These are phyloP conservation scores for Myotisia sp. DNA, from an alignment of 2,329 filamentous ascomycete species.

Conservation along the genomic window DNA sequence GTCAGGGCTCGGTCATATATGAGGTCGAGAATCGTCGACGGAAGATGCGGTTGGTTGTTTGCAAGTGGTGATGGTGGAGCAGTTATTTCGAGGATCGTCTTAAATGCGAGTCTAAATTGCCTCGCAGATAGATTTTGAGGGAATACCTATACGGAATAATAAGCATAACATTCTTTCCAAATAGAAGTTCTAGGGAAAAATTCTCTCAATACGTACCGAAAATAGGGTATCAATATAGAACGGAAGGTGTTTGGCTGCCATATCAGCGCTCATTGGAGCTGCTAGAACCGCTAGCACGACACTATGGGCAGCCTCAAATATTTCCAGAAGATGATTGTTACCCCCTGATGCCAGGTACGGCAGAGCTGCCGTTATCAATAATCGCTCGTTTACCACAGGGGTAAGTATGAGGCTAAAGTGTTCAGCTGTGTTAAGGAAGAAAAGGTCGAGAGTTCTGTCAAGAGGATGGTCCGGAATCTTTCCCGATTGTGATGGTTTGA, in stretches of 20 bases:
- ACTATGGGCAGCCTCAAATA: constrained; percentile 84
- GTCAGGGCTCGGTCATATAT: constrained; percentile 50
- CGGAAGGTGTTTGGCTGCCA: constrained; percentile 59
- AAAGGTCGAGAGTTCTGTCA: constrained; percentile 63
- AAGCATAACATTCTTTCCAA: neutral
- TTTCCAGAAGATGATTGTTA: constrained; percentile 44
- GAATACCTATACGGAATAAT: constrained; percentile 42
- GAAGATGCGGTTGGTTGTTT: constrained; percentile 59
- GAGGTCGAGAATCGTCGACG: constrained; percentile 67
- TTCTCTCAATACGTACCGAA: constrained; percentile 26
- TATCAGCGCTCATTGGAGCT: constrained; percentile 57
- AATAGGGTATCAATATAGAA: constrained; percentile 76
- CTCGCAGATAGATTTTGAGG: constrained; percentile 62
- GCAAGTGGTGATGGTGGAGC: constrained; percentile 65
- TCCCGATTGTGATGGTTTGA: constrained; percentile 41
- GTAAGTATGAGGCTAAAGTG: constrained; percentile 62
- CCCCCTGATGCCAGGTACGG: constrained; percentile 55
- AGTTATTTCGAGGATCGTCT: constrained; percentile 66
- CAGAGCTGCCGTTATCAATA: constrained; percentile 60
- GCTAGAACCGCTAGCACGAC: constrained; percentile 67
- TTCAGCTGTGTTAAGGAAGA: constrained; percentile 75
- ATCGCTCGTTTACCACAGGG: constrained; percentile 51
- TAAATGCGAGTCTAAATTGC: constrained; percentile 80
- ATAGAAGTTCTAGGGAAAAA: constrained; percentile 3
- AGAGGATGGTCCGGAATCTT: constrained; percentile 50